Evolutionary conservation across 2,329 filamentous ascomycete genomes (phyloP), one percentile per base, ranked within the genome.

Genomic region (Alternaria solani): DNA sequence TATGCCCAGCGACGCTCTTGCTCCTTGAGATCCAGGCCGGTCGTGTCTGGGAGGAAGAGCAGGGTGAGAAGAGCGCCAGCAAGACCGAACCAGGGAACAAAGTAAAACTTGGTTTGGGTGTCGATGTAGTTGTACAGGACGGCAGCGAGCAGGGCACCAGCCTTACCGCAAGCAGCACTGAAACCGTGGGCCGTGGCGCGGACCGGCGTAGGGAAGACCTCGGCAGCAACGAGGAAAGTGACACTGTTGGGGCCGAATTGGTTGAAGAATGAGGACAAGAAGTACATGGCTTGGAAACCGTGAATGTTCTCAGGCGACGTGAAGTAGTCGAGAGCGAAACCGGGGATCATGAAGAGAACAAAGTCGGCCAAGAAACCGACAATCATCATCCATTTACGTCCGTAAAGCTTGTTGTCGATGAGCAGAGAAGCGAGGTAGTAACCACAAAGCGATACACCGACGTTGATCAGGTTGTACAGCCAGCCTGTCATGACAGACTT

Each of bases 201-300:
- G 69, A 98, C 89, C 9, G 94, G 92, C 0, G 94, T 97, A 9
- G 94, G 94, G 85, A 92, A 98, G n/a, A 97, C 93, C 79, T 98
- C 94, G 43, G 93, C 94, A 43, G 94, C 94, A 36, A 96, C 92
- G 68, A 98, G 87, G 91, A 98, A 98, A 64, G 94, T 97, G 73
- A 97, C 93, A 47, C 89, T 90, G 86, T 98, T 98, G 80, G 94
- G 94, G 12, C 94, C 94, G 75, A 98, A 98, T 79, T 98, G 94
- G 86, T 97, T 97, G 89, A 98, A 98, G 85, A 98, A 98, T 25
- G 92, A 96, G 7, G 93, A 96, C 70, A 98, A 80, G 83, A 97
- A 97, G 86, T 97, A 97, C 93, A 98, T 97, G 76, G 94, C 89
- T 83, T 97, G 94, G 89, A 98, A 98, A n/a, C 86, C 84, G 74